Percentiles rank a stretch among this genome's conserved stretches.
phyloP scores from a whole-genome alignment of 768 basidiomycete genomes.

The Hortiboletus flavorubellus region DNA sequence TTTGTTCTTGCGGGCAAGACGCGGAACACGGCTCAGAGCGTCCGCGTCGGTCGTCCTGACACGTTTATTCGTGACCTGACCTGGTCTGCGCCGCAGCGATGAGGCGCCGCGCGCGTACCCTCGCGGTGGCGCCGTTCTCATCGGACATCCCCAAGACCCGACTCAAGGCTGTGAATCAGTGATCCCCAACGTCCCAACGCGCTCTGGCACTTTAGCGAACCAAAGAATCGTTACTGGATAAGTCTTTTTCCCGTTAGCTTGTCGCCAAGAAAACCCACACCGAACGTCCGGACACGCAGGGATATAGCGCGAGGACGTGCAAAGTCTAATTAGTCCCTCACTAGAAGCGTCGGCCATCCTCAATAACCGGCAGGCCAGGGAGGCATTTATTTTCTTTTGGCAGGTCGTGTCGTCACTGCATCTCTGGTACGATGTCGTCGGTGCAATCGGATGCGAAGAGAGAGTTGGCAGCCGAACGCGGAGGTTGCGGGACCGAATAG shows the following conservation, averaged over 20 bases:
- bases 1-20: not conserved
- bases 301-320: not conserved
- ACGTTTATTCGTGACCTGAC: conserved; percentile 14
- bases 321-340: conserved; percentile 9
- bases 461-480: not conserved
- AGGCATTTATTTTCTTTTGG: not conserved
- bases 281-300: not conserved
- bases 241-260: not conserved
- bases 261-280: conserved; percentile 1
- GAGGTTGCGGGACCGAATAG: conserved; percentile 2
- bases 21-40: not conserved
- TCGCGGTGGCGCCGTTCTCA: not conserved
- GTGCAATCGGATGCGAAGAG: not conserved
- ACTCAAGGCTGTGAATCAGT: not conserved
- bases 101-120: not conserved
- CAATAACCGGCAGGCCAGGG: not conserved
- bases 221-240: not conserved
- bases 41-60: conserved; percentile 14
- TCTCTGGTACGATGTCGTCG: not conserved
- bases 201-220: not conserved
- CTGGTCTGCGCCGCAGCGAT: conserved; percentile 1
- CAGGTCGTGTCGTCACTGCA: not conserved
- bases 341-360: not conserved
- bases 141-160: not conserved
- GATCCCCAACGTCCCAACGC: not conserved